Percentiles rank a stretch among this genome's conserved stretches.
Evolutionary conservation across 192 early-diverging fungal genomes (phyloP).

Genomic region (Coemansia sp.): DNA sequence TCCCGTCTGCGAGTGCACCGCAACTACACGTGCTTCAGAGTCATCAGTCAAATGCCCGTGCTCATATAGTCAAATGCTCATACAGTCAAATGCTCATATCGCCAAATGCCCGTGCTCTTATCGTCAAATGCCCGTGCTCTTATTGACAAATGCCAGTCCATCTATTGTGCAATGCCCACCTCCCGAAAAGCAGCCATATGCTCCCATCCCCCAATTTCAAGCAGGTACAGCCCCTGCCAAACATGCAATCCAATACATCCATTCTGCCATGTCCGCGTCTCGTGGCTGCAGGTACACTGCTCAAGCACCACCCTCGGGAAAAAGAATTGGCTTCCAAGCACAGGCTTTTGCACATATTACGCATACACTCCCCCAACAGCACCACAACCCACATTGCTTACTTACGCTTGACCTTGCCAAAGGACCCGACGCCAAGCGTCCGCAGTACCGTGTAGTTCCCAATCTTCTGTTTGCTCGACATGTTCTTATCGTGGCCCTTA

Average conservation of each 20-base stretch:
- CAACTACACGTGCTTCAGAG: slow-evolving; percentile 63
- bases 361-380: background rate
- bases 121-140: background rate
- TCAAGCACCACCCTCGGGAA: background rate
- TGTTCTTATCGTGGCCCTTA: slow-evolving; percentile 18
- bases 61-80: background rate
- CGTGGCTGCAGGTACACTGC: background rate
- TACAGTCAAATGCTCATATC: no score
- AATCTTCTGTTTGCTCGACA: slow-evolving; percentile 57
- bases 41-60: background rate
- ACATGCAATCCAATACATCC: background rate
- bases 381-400: slow-evolving; percentile 5
- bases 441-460: slow-evolving; percentile 94
- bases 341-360: slow-evolving; percentile 1
- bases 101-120: background rate
- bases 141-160: background rate
- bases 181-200: background rate
- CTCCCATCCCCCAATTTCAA: background rate
- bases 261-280: background rate
- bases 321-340: background rate
- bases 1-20: slow-evolving; percentile 91
- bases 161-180: background rate
- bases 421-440: slow-evolving; percentile 95
- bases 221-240: background rate
- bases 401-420: slow-evolving; percentile 98